A percentile compares a stretch with the other conserved stretches of the same genome.
Conservation (phyloP, 805 yeast genomes). For the Priceomyces carsonii region DNA sequence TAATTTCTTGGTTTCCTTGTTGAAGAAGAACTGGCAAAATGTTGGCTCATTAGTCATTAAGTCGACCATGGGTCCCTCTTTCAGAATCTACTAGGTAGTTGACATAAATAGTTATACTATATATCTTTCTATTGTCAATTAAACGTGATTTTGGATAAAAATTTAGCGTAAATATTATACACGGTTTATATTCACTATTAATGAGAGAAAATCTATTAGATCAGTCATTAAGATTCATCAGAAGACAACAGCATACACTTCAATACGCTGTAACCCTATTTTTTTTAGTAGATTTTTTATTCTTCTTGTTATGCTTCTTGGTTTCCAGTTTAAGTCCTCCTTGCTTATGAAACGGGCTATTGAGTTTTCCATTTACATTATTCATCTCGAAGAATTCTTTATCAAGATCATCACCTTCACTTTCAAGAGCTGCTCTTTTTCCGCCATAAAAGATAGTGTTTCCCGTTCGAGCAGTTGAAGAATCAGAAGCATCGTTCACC, state of each 20-base stretch:
- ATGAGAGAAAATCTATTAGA: too few species aligned
- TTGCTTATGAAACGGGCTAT: constrained; percentile 71
- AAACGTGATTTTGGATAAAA: too few species aligned
- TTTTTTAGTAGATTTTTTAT: constrained; percentile 62
- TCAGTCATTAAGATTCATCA: too few species aligned
- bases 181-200: too few species aligned
- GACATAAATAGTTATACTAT: constrained; percentile 5
- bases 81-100: constrained; percentile 89
- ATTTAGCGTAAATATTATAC: too few species aligned
- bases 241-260: too few species aligned
- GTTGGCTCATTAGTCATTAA: constrained; percentile 99
- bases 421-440: constrained; percentile 73
- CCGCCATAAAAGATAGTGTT: constrained; percentile 70
- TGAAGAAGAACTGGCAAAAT: constrained; percentile 99
- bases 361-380: constrained; percentile 59
- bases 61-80: constrained; percentile 99
- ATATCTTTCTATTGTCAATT: too few species aligned
- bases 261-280: constrained; percentile 28
- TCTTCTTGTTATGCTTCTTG: constrained; percentile 74
- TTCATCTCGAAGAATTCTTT: constrained; percentile 79
- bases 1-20: constrained; percentile 97
- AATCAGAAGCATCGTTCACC: constrained; percentile 15
- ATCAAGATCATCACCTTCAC: constrained; percentile 82
- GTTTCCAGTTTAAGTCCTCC: constrained; percentile 24
- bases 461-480: constrained; percentile 21